Percentiles rank a stretch among this genome's conserved stretches.
Conservation (phyloP, 352 stramenopile genomes). For the Globisporangium radiosum region DNA sequence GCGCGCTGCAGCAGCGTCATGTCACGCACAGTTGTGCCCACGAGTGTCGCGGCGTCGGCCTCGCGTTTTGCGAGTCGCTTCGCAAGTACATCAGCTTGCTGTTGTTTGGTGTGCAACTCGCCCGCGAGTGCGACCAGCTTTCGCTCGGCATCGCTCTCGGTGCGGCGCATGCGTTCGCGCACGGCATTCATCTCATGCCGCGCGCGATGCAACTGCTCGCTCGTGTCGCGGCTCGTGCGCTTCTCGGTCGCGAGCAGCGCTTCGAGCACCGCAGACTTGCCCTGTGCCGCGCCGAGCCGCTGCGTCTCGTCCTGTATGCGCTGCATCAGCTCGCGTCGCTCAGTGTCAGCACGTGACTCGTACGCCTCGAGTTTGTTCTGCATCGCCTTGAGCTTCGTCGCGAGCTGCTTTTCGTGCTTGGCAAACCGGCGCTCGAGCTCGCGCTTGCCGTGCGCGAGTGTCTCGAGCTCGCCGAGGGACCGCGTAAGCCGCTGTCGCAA, state of each 20-base stretch:
- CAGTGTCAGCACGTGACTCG: constrained; percentile 39
- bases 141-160: constrained; percentile 57
- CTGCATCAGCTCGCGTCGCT: constrained; percentile 48
- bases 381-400: constrained; percentile 48
- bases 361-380: constrained; percentile 30
- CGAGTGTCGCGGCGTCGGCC: constrained; percentile 31
- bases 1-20: constrained; percentile 36
- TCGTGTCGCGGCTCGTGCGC: constrained; percentile 48
- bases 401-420: constrained; percentile 42
- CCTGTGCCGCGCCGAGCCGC: constrained; percentile 55
- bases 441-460: constrained; percentile 27
- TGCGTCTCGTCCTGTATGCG: constrained; percentile 54
- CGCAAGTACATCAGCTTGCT: constrained; percentile 38
- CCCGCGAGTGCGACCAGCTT: constrained; percentile 43
- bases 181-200: constrained; percentile 54
- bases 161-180: constrained; percentile 42
- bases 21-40: constrained; percentile 44
- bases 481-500: constrained; percentile 46
- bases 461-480: constrained; percentile 41
- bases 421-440: constrained; percentile 43
- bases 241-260: constrained; percentile 58
- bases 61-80: constrained; percentile 59
- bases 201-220: constrained; percentile 36
- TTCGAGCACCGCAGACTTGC: constrained; percentile 51
- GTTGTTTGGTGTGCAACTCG: constrained; percentile 55